A percentile compares a stretch with the other conserved stretches of the same genome.
phyloP scores from a whole-genome alignment of 2,329 filamentous ascomycete species.

The Alternaria conjuncta region DNA sequence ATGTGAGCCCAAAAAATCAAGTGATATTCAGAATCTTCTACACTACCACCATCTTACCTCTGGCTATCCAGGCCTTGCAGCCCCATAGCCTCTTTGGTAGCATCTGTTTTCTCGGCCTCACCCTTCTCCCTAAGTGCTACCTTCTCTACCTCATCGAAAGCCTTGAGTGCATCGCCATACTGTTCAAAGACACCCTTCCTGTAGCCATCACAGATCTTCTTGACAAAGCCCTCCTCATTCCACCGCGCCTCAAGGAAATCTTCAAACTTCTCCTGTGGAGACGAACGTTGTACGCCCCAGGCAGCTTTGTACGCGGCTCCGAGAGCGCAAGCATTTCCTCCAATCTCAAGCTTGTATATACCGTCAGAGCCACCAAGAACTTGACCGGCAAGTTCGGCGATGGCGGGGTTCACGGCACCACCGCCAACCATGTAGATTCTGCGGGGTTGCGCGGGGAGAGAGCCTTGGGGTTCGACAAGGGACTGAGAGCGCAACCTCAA shows the following conservation, averaged over 20 bases:
- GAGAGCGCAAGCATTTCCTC: conserved; percentile 91
- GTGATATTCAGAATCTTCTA: neutral
- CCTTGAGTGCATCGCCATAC: conserved; percentile 78
- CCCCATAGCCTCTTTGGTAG: conserved; percentile 2
- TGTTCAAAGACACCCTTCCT: conserved; percentile 73
- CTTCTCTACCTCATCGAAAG: conserved; percentile 58
- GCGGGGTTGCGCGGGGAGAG: conserved; percentile 80
- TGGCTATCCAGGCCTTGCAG: conserved; percentile 3
- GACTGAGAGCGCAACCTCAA: conserved; percentile 83
- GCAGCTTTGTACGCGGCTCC: conserved; percentile 96
- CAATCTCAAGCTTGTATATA: conserved; percentile 91
- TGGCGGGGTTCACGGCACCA: conserved; percentile 86
- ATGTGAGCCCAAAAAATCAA: neutral
- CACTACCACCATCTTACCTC: neutral
- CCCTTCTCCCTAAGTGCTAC: conserved; percentile 14
- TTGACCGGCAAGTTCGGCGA: conserved; percentile 82
- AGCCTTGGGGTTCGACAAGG: conserved; percentile 66
- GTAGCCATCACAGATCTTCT: conserved; percentile 84
- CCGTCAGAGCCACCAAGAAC: conserved; percentile 89
- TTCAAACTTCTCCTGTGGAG: conserved; percentile 76
- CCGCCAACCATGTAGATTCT: conserved; percentile 95
- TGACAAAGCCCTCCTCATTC: conserved; percentile 82
- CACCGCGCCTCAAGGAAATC: conserved; percentile 83
- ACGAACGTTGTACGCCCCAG: conserved; percentile 79
- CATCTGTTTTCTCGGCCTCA: conserved; percentile 4